These are phyloP conservation scores for Pestalotiopsis sp. DNA, from an alignment of 2,329 filamentous ascomycete genomes.

Conservation along the genomic window DNA sequence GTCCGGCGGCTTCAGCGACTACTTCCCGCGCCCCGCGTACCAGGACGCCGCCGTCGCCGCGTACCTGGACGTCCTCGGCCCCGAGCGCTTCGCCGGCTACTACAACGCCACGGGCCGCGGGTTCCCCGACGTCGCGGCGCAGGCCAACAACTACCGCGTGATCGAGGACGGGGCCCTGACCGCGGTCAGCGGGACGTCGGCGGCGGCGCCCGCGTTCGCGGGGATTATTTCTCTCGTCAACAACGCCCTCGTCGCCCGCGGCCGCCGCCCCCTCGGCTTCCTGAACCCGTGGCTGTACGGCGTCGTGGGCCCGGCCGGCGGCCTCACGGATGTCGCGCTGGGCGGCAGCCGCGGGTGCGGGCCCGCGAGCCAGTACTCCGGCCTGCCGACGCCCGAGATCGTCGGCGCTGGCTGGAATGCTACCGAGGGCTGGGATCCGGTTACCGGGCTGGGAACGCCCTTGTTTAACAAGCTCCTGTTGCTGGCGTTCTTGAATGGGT, in stretches of 20 bases:
- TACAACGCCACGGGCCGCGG: constrained; percentile 55
- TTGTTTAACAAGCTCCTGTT: constrained; percentile 38
- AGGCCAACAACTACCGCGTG: constrained; percentile 39
- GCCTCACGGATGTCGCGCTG: constrained; percentile 39
- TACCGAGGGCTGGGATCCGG: constrained; percentile 46
- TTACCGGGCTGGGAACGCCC: constrained; percentile 48
- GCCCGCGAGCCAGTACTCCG: constrained; percentile 27
- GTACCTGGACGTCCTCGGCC: constrained; percentile 39
- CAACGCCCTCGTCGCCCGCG: constrained; percentile 58
- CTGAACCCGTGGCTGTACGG: constrained; percentile 64
- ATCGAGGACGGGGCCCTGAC: constrained; percentile 29
- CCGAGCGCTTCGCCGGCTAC: constrained; percentile 41
- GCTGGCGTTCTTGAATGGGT: not conserved
- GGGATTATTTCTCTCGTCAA: constrained; percentile 67
- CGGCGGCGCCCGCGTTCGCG: constrained; percentile 64
- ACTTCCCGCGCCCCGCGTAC: constrained; percentile 45
- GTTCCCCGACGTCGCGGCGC: constrained; percentile 64
- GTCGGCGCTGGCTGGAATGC: constrained; percentile 43
- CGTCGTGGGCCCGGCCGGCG: constrained; percentile 25
- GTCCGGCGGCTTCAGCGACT: constrained; percentile 52
- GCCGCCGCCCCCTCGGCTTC: constrained; percentile 57
- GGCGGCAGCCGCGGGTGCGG: constrained; percentile 38
- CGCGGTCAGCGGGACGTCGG: constrained; percentile 45
- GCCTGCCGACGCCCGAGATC: constrained; percentile 27
- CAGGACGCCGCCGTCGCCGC: constrained; percentile 47